phyloP scores from a whole-genome alignment of 345 rosid genomes.

The Microthlaspi erraticum region DNA sequence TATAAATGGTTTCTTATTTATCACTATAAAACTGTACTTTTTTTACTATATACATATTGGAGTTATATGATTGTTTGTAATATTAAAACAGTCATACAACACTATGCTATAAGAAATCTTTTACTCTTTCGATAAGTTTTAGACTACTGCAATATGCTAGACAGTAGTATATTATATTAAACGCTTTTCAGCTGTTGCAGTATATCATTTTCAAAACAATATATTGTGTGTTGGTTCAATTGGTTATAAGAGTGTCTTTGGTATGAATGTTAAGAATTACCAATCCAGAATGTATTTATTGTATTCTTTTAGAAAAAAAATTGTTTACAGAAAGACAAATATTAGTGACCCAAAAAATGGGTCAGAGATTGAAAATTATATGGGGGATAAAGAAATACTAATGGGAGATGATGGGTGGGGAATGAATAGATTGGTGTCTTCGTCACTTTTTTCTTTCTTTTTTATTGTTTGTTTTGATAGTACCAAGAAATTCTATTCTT shows the following conservation, averaged over 20 bases:
- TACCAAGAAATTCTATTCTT: conserved; percentile 42
- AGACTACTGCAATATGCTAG: neutral
- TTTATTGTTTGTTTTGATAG: conserved; percentile 38
- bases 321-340: neutral
- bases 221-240: too few species aligned
- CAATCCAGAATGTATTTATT: too few species aligned
- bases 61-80: conserved; percentile 16
- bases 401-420: conserved; percentile 42
- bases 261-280: too few species aligned
- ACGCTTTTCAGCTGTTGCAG: neutral
- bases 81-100: neutral
- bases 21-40: neutral
- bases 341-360: neutral
- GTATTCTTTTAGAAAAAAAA: too few species aligned
- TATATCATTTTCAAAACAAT: neutral
- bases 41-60: neutral
- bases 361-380: conserved; percentile 16
- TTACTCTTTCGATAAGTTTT: neutral
- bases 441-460: conserved; percentile 20
- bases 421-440: conserved; percentile 44
- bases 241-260: too few species aligned
- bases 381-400: conserved; percentile 12
- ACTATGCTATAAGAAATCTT: neutral
- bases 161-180: too few species aligned
- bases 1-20: conserved; percentile 8